Evolutionary conservation across 2,329 filamentous ascomycete species (phyloP).

Genomic region (Hansfordia pulvinata): DNA sequence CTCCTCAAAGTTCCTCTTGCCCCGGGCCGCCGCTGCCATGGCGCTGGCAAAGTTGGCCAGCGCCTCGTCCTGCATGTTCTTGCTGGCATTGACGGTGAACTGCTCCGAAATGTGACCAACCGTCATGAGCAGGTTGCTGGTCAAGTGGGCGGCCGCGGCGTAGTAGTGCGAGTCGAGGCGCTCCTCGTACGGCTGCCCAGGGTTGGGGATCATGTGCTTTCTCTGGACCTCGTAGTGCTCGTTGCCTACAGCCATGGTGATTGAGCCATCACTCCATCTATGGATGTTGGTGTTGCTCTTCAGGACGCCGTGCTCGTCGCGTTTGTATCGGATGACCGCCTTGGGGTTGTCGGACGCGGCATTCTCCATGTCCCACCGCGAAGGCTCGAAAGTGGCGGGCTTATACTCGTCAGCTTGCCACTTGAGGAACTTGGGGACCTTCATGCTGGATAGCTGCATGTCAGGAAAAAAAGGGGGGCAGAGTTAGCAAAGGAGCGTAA

Average conservation of each 20-base stretch:
- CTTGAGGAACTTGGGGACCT: constrained; percentile 59
- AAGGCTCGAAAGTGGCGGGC: constrained; percentile 50
- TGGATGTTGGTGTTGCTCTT: constrained; percentile 65
- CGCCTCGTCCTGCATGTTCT: constrained; percentile 56
- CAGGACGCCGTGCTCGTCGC: constrained; percentile 50
- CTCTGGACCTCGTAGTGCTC: constrained; percentile 64
- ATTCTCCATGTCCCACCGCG: constrained; percentile 38
- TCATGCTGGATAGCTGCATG: constrained; percentile 51
- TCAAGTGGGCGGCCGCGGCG: constrained; percentile 56
- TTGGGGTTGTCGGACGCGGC: constrained; percentile 40
- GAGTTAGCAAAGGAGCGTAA: too few species aligned
- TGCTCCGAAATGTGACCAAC: constrained; percentile 66
- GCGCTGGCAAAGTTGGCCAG: constrained; percentile 53
- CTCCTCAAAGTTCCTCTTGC: constrained; percentile 33
- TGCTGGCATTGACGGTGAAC: constrained; percentile 54
- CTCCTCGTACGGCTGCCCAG: constrained; percentile 47
- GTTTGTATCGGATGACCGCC: constrained; percentile 56
- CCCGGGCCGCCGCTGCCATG: constrained; percentile 49
- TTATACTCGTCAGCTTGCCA: constrained; percentile 57
- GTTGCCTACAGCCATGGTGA: constrained; percentile 62
- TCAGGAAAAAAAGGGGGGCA: too few species aligned
- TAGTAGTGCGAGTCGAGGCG: constrained; percentile 65
- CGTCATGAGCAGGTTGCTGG: constrained; percentile 54
- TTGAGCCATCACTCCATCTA: constrained; percentile 67
- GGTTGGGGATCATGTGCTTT: constrained; percentile 53